A percentile compares a stretch with the other conserved stretches of the same genome.
Evolutionary conservation across 305 asterid genomes (phyloP).

Genomic region (Fraxinus floribunda): DNA sequence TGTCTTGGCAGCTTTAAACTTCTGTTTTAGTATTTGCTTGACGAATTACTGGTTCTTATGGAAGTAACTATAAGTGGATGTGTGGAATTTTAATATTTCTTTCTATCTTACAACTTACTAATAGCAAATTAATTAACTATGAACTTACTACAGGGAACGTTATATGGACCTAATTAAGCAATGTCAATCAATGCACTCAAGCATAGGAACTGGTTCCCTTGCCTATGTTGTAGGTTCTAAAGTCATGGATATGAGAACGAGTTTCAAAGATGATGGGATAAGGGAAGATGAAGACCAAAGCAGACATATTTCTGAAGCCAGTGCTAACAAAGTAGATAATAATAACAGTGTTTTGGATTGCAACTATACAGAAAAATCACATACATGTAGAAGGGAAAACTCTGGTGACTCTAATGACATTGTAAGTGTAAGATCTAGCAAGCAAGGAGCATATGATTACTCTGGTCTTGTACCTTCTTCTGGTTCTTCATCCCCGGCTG

Average conservation of each 20-base stretch:
- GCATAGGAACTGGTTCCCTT: slow-evolving; percentile 94
- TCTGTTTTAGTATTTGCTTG: background rate
- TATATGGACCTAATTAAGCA: slow-evolving; percentile 75
- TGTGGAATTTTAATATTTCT: background rate
- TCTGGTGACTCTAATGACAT: slow-evolving; percentile 70
- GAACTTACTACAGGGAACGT: slow-evolving; percentile 63
- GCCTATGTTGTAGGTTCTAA: slow-evolving; percentile 93
- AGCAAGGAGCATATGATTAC: slow-evolving; percentile 62
- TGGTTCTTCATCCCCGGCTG: slow-evolving; percentile 47
- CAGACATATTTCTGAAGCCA: slow-evolving; percentile 42
- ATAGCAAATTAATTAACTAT: slow-evolving; percentile 18
- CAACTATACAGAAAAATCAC: background rate
- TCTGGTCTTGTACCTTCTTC: slow-evolving; percentile 55
- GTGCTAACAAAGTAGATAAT: slow-evolving; percentile 37
- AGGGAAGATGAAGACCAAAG: slow-evolving; percentile 53
- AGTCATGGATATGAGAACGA: slow-evolving; percentile 95
- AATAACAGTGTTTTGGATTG: slow-evolving; percentile 27
- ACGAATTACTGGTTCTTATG: background rate
- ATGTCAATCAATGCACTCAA: slow-evolving; percentile 93
- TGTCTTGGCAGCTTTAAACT: background rate
- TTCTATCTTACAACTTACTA: background rate
- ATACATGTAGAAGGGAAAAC: slow-evolving; percentile 33
- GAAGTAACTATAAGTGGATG: background rate
- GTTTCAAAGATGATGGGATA: slow-evolving; percentile 66
- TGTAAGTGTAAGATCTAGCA: slow-evolving; percentile 56